Evolutionary conservation across 73 alveolate genomes (phyloP), one percentile per base, ranked within the genome.

Genomic region (Stentor coeruleus): DNA sequence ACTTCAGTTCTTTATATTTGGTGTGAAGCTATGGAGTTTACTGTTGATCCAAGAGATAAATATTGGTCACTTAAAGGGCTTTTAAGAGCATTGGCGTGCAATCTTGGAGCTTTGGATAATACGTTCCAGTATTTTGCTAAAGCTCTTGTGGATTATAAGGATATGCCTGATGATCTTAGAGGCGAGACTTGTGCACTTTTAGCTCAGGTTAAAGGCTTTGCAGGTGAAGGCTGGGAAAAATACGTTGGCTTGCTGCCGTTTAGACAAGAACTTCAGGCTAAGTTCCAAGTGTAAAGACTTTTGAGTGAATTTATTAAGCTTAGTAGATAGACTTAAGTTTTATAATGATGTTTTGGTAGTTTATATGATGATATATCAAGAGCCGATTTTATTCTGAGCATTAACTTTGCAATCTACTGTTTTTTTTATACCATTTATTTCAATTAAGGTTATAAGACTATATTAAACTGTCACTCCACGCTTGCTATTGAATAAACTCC

Each of bases 51-150:
- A 15, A 66, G 33, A 26, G 79, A 66, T 66, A 66, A 66, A 66
- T 20, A 66, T 11, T 11, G n/a, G 36, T 28, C 49, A 37, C 33
- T 66, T 66, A 66, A 66, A 66, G 79, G 79, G 1, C n/a, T 66
- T 37, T 11, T 31, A 26, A 20, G 33, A 26, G 37, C 79, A 2
- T 1, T 66, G 14, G 1, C 14, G 1, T 26, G n/a, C 37, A 20
- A 66, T 66, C 36, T 31, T 1, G 11, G 40, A 66, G 37, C 37
- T 66, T 33, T 66, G 14, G 37, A 66, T 2, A 20, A 66, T 20
- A 66, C n/a, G n/a, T 66, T 66, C 39, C 79, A 66, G 37, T 66
- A 28, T 66, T 33, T 20, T 66, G 79, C 79, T 66, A 40, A 20
- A 20, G 79, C 79, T 1, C 33, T 31, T 20, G 79, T 66, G 14